Evolutionary conservation across 2,329 filamentous ascomycete species (phyloP), one percentile per base, ranked within the genome.

Genomic region (Neofusicoccum laricinum): DNA sequence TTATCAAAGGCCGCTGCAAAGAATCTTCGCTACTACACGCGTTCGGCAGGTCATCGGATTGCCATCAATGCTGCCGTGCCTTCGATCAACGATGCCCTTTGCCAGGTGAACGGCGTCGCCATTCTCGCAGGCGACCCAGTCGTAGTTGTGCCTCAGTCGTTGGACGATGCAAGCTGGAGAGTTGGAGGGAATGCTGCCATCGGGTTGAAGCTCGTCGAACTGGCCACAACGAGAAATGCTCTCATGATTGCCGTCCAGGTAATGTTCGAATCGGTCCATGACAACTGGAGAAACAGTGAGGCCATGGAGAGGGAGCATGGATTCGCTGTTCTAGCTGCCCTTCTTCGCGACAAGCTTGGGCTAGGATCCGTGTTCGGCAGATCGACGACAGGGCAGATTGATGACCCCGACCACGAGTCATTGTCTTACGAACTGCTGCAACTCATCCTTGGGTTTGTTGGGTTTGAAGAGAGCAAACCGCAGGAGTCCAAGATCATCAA

Each of bases 291-390:
- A 68, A 98, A 98, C 69, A 98, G 95, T 69, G 96, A 99, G 75
- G 93, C 95, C 30, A 97, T 99, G 90, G 95, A 99, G 76, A 89
- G 91, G 71, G 93, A 96, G 66, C 95, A 96, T 69, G 96, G 94
- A 0, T 99, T 97, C 73, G 90, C 91, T 30, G 91, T 98, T 40
- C 80, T 99, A 58, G 90, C 90, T 45, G 88, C 93, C 76, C 83
- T 98, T 17, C 79, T 99, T 25, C 88, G 92, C 63, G 90, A 91
- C 63, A 97, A 97, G 75, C 82, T 97, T 36, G 90, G 90, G 4
- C 72, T 78, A 55, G 79, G 77, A n/a, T 69, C 73, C 2, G 73
- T 76, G 17, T 64, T 48, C 32, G 53, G 34, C 34, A 43, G 45
- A 64, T 51, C 53, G 7, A 64, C 51, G 11, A 58, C 53, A 14